Percentiles rank a stretch among this genome's conserved stretches.
Conservation (phyloP, 202 grass and related monocot genomes). For the Elaeis oleifera region DNA sequence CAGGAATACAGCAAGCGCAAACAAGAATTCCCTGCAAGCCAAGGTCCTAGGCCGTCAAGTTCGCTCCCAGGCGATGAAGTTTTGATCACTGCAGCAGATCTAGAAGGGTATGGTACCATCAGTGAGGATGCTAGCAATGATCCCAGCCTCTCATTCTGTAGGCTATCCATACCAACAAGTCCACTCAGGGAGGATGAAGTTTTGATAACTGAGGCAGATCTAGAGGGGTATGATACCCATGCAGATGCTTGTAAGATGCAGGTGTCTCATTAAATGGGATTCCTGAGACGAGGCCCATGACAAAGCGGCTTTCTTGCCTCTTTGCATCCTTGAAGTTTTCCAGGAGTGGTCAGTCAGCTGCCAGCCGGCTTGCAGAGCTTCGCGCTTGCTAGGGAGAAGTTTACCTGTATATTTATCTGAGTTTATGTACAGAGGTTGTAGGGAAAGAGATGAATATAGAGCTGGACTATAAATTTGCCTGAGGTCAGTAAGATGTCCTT, state of each 20-base stretch:
- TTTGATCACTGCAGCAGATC: slow-evolving; percentile 8
- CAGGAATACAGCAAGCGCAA: slow-evolving; percentile 20
- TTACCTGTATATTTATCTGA: too few relatives aligned
- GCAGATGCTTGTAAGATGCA: slow-evolving; percentile 18
- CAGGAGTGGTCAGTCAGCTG: slow-evolving; percentile 37
- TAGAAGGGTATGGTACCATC: slow-evolving; percentile 15
- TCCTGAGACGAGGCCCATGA: slow-evolving; percentile 33
- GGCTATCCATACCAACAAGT: slow-evolving; percentile 1
- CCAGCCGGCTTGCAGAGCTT: slow-evolving; percentile 43
- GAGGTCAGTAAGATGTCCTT: too few relatives aligned
- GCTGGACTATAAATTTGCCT: too few relatives aligned
- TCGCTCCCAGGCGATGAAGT: slow-evolving; percentile 14
- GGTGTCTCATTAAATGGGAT: slow-evolving; percentile 25
- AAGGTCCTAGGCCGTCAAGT: slow-evolving; percentile 1
- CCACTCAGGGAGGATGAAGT: slow-evolving; percentile 35
- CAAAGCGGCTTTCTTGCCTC: slow-evolving; percentile 64
- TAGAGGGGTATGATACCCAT: slow-evolving; percentile 52
- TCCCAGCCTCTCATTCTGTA: slow-evolving; percentile 32
- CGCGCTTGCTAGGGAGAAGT: slow-evolving; percentile 33
- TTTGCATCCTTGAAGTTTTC: slow-evolving; percentile 58
- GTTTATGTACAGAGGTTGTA: too few relatives aligned
- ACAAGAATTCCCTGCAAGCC: slow-evolving; percentile 24
- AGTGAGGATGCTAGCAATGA: slow-evolving; percentile 41
- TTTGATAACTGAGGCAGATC: slow-evolving; percentile 67
- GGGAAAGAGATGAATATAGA: too few relatives aligned